Evolutionary conservation across 352 stramenopile species (phyloP).

Genomic region (Phytopythium helicoides): DNA sequence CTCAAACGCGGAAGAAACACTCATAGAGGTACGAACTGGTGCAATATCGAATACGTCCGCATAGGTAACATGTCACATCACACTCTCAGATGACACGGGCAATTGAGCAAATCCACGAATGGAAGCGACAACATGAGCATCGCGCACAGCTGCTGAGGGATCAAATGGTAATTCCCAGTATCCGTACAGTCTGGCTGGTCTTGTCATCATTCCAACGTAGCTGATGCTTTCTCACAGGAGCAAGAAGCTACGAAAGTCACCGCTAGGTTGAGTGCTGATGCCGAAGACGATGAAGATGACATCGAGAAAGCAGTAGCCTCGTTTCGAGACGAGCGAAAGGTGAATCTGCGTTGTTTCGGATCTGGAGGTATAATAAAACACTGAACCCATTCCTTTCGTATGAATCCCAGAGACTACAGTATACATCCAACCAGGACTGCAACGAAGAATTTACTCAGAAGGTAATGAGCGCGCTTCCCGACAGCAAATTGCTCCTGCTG

Average conservation of each 20-base stretch:
- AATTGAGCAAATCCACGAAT: slow-evolving; percentile 35
- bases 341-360: neutral
- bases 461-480: neutral
- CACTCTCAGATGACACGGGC: slow-evolving; percentile 36
- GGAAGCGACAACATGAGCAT: slow-evolving; percentile 33
- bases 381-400: neutral
- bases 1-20: slow-evolving; percentile 27
- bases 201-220: neutral
- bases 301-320: neutral
- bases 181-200: no score
- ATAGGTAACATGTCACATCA: neutral
- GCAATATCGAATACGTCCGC: neutral
- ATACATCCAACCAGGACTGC: no score
- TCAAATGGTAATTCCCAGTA: slow-evolving; percentile 20
- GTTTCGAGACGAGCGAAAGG: slow-evolving; percentile 6
- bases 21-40: slow-evolving; percentile 29
- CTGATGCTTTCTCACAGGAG: neutral
- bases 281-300: neutral
- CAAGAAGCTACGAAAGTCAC: neutral
- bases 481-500: neutral
- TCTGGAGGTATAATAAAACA: neutral
- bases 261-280: neutral
- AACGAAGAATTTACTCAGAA: neutral
- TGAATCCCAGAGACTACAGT: no score
- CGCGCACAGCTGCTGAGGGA: slow-evolving; percentile 20